Evolutionary conservation across 768 basidiomycete genomes (phyloP).

Genomic region (Scleroderma citrinum): DNA sequence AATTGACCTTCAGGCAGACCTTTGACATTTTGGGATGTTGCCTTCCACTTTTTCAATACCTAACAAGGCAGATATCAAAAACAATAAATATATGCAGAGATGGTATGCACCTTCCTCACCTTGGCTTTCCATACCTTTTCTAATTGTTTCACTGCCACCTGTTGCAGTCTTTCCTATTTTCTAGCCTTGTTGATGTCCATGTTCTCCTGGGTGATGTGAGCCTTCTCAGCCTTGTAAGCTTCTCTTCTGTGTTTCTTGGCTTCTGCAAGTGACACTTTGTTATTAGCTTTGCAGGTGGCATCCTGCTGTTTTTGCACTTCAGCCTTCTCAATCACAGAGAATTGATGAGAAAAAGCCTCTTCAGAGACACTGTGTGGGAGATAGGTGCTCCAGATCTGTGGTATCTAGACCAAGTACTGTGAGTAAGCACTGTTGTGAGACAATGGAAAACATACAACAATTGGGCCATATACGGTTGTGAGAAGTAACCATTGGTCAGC

Average conservation of each 20-base stretch:
- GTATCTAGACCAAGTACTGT: slow-evolving; percentile 15
- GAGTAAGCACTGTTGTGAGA: neutral
- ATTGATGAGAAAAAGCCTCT: neutral
- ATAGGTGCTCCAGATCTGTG: slow-evolving; percentile 21
- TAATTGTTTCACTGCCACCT: neutral
- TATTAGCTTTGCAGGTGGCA: neutral
- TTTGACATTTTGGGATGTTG: neutral
- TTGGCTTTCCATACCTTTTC: neutral
- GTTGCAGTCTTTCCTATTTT: neutral
- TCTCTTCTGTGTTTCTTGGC: slow-evolving; percentile 3
- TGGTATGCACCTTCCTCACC: neutral
- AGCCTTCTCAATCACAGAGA: neutral
- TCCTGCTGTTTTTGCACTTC: neutral
- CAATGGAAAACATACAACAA: slow-evolving; percentile 16
- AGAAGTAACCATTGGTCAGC: slow-evolving; percentile 32
- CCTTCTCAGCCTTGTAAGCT: slow-evolving; percentile 1
- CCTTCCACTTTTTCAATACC: neutral
- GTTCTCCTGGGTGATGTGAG: slow-evolving; percentile 1
- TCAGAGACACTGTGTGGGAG: neutral
- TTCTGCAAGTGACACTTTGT: neutral
- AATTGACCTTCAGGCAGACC: neutral
- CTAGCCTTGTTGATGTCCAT: neutral
- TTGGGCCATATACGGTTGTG: slow-evolving; percentile 23
- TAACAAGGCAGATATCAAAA: neutral
- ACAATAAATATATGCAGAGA: neutral